Evolutionary conservation across 73 alveolate genomes (phyloP).

Genomic region (Paramecium caudatum): DNA sequence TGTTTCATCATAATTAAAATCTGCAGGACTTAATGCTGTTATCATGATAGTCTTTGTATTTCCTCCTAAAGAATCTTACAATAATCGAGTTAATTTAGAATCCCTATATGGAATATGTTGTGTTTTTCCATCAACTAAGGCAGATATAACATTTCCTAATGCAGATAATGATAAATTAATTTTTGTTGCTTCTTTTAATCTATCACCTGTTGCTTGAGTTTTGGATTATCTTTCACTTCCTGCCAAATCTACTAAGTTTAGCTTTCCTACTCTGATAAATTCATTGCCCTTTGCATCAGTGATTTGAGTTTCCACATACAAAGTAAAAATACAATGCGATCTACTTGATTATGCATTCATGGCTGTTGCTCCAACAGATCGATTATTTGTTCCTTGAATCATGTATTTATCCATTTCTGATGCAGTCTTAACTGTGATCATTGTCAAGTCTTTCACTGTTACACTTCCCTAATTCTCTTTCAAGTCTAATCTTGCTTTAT

Average conservation of each 20-base stretch:
- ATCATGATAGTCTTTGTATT: conserved; percentile 99
- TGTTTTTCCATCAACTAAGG: conserved; percentile 93
- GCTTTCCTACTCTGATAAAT: conserved; percentile 87
- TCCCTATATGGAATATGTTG: conserved; percentile 98
- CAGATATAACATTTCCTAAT: conserved; percentile 95
- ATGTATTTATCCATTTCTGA: conserved; percentile 90
- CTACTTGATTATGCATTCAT: conserved; percentile 97
- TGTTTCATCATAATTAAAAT: conserved; percentile 97
- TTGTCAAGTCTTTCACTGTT: conserved; percentile 88
- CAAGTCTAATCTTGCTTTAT: conserved; percentile 84
- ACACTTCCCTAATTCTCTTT: conserved; percentile 94
- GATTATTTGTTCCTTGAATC: conserved; percentile 90
- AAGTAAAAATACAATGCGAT: conserved; percentile 96
- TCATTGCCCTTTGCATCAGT: conserved; percentile 90
- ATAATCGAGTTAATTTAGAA: conserved; percentile 95
- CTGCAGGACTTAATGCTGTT: conserved; percentile 97
- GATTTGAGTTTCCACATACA: conserved; percentile 91
- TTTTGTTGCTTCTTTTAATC: conserved; percentile 97
- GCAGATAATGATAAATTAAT: conserved; percentile 96
- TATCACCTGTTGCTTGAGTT: conserved; percentile 94
- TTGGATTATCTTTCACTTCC: conserved; percentile 97
- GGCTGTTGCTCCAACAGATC: conserved; percentile 94
- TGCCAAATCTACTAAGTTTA: conserved; percentile 98
- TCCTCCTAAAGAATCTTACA: conserved; percentile 99
- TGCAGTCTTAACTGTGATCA: conserved; percentile 87